A percentile compares a stretch with the other conserved stretches of the same genome.
Evolutionary conservation across 371 early-diverging fungal genomes (phyloP).

Genomic region (Capniomyces stellatus): DNA sequence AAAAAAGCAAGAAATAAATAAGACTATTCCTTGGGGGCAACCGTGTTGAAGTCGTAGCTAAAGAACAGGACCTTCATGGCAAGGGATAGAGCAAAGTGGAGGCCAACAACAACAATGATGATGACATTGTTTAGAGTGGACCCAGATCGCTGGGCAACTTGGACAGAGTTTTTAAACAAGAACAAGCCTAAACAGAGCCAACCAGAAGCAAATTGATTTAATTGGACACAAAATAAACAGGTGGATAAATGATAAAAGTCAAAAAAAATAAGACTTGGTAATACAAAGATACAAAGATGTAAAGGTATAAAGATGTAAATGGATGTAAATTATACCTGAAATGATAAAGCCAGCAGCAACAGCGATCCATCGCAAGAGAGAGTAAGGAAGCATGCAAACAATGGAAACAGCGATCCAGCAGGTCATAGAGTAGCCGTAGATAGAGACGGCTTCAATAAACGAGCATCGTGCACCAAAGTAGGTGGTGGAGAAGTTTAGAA

Average conservation of each 20-base stretch:
- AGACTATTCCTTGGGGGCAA: no score
- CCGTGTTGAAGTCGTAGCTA: constrained; percentile 15
- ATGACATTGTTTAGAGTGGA: constrained; percentile 26
- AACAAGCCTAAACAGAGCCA: background rate
- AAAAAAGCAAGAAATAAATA: no score
- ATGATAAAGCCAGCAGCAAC: background rate
- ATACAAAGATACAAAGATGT: background rate
- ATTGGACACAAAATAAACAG: constrained; percentile 13
- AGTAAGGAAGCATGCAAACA: constrained; percentile 11
- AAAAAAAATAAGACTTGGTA: background rate
- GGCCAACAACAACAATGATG: constrained; percentile 41
- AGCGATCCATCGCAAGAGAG: constrained; percentile 1
- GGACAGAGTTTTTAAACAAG: constrained; percentile 21
- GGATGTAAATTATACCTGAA: no score
- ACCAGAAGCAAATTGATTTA: constrained; percentile 6
- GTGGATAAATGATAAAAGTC: background rate
- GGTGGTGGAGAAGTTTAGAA: constrained; percentile 63
- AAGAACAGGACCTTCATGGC: constrained; percentile 70
- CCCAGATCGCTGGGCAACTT: constrained; percentile 22
- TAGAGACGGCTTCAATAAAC: constrained; percentile 61
- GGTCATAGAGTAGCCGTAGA: constrained; percentile 82
- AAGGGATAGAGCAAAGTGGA: constrained; percentile 53
- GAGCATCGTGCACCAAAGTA: constrained; percentile 67
- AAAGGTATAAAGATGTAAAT: background rate
- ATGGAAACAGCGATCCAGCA: constrained; percentile 86